Base-by-base conservation (phyloP, 1,284 basidiomycete species). In the Rhodotorula sp. region DNA sequence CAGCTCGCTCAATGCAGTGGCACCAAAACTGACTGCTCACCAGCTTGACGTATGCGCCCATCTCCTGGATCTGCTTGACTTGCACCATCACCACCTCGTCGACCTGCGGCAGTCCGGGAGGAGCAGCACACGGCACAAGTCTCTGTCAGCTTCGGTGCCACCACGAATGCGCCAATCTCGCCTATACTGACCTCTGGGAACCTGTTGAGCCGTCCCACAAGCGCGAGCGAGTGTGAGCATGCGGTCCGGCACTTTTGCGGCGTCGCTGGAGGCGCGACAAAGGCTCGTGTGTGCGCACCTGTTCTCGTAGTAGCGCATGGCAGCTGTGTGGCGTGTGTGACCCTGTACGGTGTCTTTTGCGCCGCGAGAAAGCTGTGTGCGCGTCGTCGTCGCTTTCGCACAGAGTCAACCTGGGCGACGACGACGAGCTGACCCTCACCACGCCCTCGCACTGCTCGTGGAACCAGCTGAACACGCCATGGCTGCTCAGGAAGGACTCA, bases 71-170 rank as follows among this genome's bases (percentile, higher is more conserved):
- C 83, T 96, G 92, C 81, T 92, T 91, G 74, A 99, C 95, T 81
- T 98, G 94, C 57, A 97, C 94, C 94, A 98, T 97, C 81, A 98
- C 94, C 71, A 98, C 88, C 81, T 97, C 92, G 81, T 99, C 95
- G 67, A 96, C 91, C 82, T 93, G 59, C 54, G 50, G 9, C 60
- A 54, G 48, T 20, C 22, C 31, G 40, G 11, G 55, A 31, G 15
- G 2, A 7, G 37, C n/a, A 44, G 24, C 37, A 52, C 57, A 24
- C 24, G 16, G 24, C 26, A 11, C 16, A n/a, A 58, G 53, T 53
- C 24, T 13, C 10, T 26, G 52, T 64, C 47, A 56, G 64, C 18
- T 26, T 15, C 34, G 51, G 10, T 34, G 53, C 52, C 47, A 6
- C 24, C 26, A 3, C 10, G 26, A 52, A 4, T 28, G 26, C n/a